These are phyloP conservation scores for Cardiospermum halicacabum DNA, from an alignment of 345 rosid genomes.

Conservation along the genomic window DNA sequence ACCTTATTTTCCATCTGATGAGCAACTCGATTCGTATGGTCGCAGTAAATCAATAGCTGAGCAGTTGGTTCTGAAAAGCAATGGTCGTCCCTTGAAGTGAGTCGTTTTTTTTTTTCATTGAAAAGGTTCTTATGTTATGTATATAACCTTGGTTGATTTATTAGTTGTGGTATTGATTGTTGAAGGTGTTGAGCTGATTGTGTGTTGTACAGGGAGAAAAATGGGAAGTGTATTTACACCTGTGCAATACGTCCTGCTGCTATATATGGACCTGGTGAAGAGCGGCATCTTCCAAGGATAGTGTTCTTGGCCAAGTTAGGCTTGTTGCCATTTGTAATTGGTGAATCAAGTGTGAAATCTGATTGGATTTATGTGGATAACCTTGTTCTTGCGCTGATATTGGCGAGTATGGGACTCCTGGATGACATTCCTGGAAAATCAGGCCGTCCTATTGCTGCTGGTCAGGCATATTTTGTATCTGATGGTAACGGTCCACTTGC, in stretches of 20 bases:
- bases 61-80: constrained; percentile 74
- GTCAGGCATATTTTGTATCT: constrained; percentile 88
- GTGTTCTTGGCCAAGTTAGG: constrained; percentile 67
- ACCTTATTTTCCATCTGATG: constrained; percentile 75
- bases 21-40: constrained; percentile 67
- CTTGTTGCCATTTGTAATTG: constrained; percentile 53
- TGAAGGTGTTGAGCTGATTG: no score
- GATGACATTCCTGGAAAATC: constrained; percentile 74
- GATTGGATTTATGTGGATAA: constrained; percentile 93
- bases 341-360: constrained; percentile 61
- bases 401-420: constrained; percentile 91
- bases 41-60: constrained; percentile 81
- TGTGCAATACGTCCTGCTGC: constrained; percentile 94
- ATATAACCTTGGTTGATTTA: neutral
- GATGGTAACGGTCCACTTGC: constrained; percentile 54
- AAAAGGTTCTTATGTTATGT: neutral
- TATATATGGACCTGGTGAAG: constrained; percentile 93
- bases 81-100: constrained; percentile 70
- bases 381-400: constrained; percentile 68
- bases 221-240: constrained; percentile 52
- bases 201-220: constrained; percentile 42
- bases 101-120: constrained; percentile 18
- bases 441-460: constrained; percentile 74
- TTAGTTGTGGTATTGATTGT: no score
- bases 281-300: constrained; percentile 86